Base-by-base conservation (phyloP, 2,329 filamentous ascomycete species). In the Triangularia verruculosa region DNA sequence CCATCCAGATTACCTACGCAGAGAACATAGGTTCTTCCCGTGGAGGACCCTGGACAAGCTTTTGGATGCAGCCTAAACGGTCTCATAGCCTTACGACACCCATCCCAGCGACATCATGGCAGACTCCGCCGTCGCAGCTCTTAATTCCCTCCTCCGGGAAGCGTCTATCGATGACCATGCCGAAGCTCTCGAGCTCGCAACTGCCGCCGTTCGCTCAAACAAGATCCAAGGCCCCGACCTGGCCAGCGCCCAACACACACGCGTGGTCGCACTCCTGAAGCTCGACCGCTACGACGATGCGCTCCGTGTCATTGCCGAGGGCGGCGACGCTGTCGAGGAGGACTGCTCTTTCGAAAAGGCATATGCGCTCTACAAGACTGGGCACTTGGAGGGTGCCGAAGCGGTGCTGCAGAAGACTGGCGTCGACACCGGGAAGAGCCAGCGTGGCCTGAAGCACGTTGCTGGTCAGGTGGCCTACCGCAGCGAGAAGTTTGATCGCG, bases 341-440 rank as follows among this genome's bases (percentile, higher is more conserved):
- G 77, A 78, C 63, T 91, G 88, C 68, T 72, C 78, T 15, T 80
- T 93, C 52, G 91, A 93, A 75, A 88, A 88, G 73, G 86, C 89
- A 1, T 96, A 96, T 78, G 89, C 90, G n/a, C 82, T 93, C 20
- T 96, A 95, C 78, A 95, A 93, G 79, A 84, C 86, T 0, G 90
- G 90, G 24, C 82, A 87, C 67, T 82, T 92, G 1, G 79, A 83
- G 20, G 87, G 89, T 62, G 91, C 91, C 20, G 81, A 83, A 25
- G 75, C 73, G 1, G 66, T 78, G 15, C 72, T 84, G 43, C 61
- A 61, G 43, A 59, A 52, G 12, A 62, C 64, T 27, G 63, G 62
- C 25, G 32, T 59, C 9, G 52, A 34, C 32, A 22, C 47, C 3
- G 62, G 47, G 12, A 59, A 55, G 52, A 43, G 30, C 9, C 32